Evolutionary conservation across 805 yeast genomes (phyloP).

Genomic region (Candida nemodendra): DNA sequence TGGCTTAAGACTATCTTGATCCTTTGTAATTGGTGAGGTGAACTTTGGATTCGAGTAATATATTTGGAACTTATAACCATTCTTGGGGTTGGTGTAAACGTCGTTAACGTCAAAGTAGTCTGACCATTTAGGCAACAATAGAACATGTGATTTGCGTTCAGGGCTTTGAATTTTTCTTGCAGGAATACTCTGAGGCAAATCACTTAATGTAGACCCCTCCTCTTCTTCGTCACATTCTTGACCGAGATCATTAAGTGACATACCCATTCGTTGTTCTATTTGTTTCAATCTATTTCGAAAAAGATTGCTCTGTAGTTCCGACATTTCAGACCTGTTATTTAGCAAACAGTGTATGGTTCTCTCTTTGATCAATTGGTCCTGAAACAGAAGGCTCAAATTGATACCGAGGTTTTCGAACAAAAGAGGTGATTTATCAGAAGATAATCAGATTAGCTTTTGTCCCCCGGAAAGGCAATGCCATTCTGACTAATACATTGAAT

Average conservation of each 20-base stretch:
- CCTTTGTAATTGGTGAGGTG: not conserved
- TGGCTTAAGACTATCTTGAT: constrained; percentile 39
- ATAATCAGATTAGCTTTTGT: too few relatives aligned
- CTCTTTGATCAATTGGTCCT: too few relatives aligned
- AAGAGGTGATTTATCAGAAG: too few relatives aligned
- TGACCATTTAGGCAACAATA: constrained; percentile 28
- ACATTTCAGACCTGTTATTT: constrained; percentile 16
- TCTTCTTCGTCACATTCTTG: constrained; percentile 17
- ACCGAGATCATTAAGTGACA: constrained; percentile 5
- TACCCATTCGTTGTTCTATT: constrained; percentile 24
- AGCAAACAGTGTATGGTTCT: too few relatives aligned
- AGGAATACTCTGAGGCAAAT: constrained; percentile 7
- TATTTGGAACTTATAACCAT: constrained; percentile 44
- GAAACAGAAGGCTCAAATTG: too few relatives aligned
- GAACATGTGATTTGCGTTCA: not conserved
- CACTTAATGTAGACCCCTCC: constrained; percentile 8
- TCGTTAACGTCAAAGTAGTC: constrained; percentile 35
- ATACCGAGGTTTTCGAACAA: too few relatives aligned
- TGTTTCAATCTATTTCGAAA: constrained; percentile 25
- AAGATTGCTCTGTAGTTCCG: constrained; percentile 26
- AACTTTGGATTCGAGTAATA: constrained; percentile 55
- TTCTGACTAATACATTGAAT: too few relatives aligned
- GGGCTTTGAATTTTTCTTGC: not conserved
- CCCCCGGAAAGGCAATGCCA: too few relatives aligned
- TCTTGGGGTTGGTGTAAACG: constrained; percentile 14